Evolutionary conservation across 2,329 filamentous ascomycete genomes (phyloP), one percentile per base, ranked within the genome.

Genomic region (Alternaria sp.): DNA sequence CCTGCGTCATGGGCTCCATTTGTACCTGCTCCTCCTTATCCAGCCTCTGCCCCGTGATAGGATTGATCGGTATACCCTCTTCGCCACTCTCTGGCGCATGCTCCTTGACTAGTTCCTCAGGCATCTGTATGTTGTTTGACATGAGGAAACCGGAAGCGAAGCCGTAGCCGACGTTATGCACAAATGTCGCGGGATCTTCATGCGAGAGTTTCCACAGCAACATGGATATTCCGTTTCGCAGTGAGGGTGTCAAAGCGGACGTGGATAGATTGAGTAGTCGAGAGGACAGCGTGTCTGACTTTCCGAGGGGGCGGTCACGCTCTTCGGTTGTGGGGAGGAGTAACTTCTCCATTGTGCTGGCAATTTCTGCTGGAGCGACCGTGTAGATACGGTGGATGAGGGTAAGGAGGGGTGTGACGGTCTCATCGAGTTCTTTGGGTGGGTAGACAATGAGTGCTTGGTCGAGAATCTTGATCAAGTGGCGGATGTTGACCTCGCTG

Each of bases 161-260:
- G 0, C 95, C 95, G 74, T 97, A 99, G 0, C 95, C 95, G 12
- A 99, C 92, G 68, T 97, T 97, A 53, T 92, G 86, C 0, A 98
- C 91, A 72, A 97, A 95, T 30, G 85, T 90, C 16, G 85, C 86
- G 0, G 94, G 87, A 70, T 97, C 89, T 69, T 89, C 91, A 65
- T 90, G 90, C 0, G 93, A 97, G 28, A 98, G 84, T 66, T 96
- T 91, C 75, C 96, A 99, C 63, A 97, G 86, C 25, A 99, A 84
- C 30, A 90, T 85, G 0, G 91, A 92, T 54, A 97, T 90, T 18
- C 87, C 87, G 48, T 91, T 88, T 18, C 93, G 88, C 3, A 97
- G 82, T 40, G 89, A 88, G 0, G 92, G 88, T 0, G 91, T 86
- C 44, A 88, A 79, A 0, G 93, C 86, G 14, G 91, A 92, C 5